Percentiles rank a stretch among this genome's conserved stretches.
Evolutionary conservation across 352 stramenopile genomes (phyloP).

Genomic region (Phytophthora agathidicida): DNA sequence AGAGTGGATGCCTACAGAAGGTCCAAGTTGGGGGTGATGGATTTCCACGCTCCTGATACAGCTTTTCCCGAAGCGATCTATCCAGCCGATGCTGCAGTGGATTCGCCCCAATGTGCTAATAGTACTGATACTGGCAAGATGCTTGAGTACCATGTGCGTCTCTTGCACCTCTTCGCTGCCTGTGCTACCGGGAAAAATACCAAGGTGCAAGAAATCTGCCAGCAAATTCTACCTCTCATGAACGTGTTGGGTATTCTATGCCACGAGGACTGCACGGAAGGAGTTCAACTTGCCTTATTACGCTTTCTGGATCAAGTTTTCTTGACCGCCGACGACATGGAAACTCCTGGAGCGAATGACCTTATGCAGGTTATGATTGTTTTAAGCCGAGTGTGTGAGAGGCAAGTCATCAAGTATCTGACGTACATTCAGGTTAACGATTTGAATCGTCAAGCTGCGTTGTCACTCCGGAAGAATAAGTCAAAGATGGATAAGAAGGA

Average conservation of each 20-base stretch:
- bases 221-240: conserved; percentile 61
- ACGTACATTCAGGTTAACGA: conserved; percentile 51
- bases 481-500: conserved; percentile 31
- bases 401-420: conserved; percentile 40
- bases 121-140: conserved; percentile 29
- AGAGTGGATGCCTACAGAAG: background rate
- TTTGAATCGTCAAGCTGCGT: conserved; percentile 43
- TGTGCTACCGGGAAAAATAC: conserved; percentile 69
- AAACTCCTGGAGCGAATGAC: conserved; percentile 47
- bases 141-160: conserved; percentile 60
- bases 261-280: conserved; percentile 50
- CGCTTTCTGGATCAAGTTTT: conserved; percentile 67
- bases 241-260: conserved; percentile 48
- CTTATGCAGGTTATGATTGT: conserved; percentile 40
- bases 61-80: no score
- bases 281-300: conserved; percentile 54
- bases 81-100: background rate
- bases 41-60: background rate
- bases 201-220: conserved; percentile 67
- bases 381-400: conserved; percentile 41
- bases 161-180: conserved; percentile 67
- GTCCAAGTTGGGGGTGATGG: background rate
- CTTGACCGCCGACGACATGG: conserved; percentile 61
- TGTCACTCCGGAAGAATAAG: conserved; percentile 60
- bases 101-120: background rate